Base-by-base conservation (phyloP, 108 stramenopile species). In the Pelagomonas calceolata region DNA sequence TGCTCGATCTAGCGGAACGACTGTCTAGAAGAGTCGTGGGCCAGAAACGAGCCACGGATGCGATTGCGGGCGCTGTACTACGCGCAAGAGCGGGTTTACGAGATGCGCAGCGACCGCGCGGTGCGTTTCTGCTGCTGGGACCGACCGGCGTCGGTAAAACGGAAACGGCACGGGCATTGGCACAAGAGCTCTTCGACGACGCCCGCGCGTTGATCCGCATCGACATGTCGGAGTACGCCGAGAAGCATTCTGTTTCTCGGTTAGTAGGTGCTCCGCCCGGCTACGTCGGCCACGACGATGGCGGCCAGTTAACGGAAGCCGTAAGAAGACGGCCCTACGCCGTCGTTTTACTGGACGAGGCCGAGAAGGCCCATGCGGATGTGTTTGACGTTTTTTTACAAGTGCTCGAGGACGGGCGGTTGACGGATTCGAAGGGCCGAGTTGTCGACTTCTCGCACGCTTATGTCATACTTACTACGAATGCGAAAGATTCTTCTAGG, bases 281-380 rank as follows among this genome's bases (percentile, higher is more conserved):
- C 43, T 86, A 86, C 36, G 76, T 94, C 39, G 96, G 96, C 44
- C 89, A 95, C 72, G 96, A 97, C 46, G 92, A 94, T 70, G 96
- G 98, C 63, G 98, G 98, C 33, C 96, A 98, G 77, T 88, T 99
- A 39, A 99, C 97, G n/a, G 97, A 99, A 70, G 97, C 97, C 26
- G 91, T 99, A 32, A 86, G 95, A 29, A 88, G 94, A 34, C 87
- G 91, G 32, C 98, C 98, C 10, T 99, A 99, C 78, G 83, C 93
- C 16, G 96, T 99, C 30, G 71, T 98, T n/a, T 74, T 98, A 21
- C 94, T 98, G 67, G 98, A 99, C 70, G 98, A 99, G 76, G 92
- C 97, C 88, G 98, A 99, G 75, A 99, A 99, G 84, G 98, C 98
- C 1, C 98, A 99, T 69, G 87, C 89, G 3, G 95, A 97, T 75